These are phyloP conservation scores for Beauveria caledonica DNA, from an alignment of 2,329 filamentous ascomycete genomes.

Conservation along the genomic window DNA sequence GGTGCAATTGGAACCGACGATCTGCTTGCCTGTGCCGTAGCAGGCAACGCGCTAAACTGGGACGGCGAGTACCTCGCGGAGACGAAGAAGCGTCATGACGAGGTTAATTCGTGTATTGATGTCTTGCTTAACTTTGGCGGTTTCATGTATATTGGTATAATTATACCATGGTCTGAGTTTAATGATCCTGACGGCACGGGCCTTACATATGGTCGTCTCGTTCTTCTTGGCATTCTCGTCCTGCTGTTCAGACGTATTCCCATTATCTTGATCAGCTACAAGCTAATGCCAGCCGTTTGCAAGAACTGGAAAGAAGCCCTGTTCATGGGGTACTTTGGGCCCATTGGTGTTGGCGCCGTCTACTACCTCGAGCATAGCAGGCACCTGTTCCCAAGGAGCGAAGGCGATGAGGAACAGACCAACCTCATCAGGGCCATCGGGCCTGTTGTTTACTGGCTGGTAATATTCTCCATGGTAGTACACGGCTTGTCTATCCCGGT, in stretches of 20 bases:
- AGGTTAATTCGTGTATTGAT: slow-evolving; percentile 51
- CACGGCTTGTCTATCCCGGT: slow-evolving; percentile 41
- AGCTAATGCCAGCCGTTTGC: slow-evolving; percentile 43
- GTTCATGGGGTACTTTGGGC: slow-evolving; percentile 63
- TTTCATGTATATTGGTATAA: slow-evolving; percentile 51
- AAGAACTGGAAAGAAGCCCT: slow-evolving; percentile 49
- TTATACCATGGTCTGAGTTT: slow-evolving; percentile 49
- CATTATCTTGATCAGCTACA: slow-evolving; percentile 44
- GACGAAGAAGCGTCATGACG: slow-evolving; percentile 47
- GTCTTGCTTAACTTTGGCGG: slow-evolving; percentile 51
- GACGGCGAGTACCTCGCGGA: slow-evolving; percentile 51
- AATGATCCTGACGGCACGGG: slow-evolving; percentile 43
- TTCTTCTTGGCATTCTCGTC: slow-evolving; percentile 44
- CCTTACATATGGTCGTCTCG: slow-evolving; percentile 40
- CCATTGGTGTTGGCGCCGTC: slow-evolving; percentile 67
- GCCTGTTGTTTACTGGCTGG: slow-evolving; percentile 12
- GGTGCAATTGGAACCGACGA: slow-evolving; percentile 52
- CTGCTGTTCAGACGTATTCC: slow-evolving; percentile 49
- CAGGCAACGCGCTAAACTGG: slow-evolving; percentile 54
- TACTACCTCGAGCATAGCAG: slow-evolving; percentile 57
- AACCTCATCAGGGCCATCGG: slow-evolving; percentile 28
- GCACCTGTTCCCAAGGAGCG: slow-evolving; percentile 30
- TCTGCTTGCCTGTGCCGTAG: slow-evolving; percentile 51
- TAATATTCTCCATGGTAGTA: slow-evolving; percentile 34
- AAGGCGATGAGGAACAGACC: slow-evolving; percentile 27